Conservation (phyloP, 495 filamentous ascomycete genomes). For the Aspergillus mulundensis region DNA sequence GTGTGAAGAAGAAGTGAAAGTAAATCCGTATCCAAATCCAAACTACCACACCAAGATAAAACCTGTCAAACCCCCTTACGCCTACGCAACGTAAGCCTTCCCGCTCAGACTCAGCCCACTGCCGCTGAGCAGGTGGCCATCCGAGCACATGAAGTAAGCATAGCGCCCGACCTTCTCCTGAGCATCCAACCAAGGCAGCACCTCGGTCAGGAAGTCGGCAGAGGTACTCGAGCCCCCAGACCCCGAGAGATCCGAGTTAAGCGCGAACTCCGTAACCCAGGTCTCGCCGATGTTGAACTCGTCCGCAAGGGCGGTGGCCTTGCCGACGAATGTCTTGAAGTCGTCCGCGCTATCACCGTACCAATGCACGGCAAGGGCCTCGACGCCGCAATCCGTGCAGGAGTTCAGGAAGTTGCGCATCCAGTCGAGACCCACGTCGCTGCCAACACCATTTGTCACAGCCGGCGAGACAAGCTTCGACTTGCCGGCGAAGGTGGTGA, state of each 20-base stretch:
- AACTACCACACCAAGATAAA: background rate
- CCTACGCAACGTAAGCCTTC: slow-evolving; percentile 11
- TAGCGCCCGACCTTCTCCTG: slow-evolving; percentile 66
- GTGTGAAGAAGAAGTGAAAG: background rate
- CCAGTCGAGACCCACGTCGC: slow-evolving; percentile 57
- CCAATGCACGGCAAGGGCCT: slow-evolving; percentile 69
- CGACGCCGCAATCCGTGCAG: slow-evolving; percentile 59
- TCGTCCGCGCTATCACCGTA: slow-evolving; percentile 49
- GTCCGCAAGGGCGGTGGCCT: slow-evolving; percentile 45
- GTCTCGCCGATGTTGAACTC: slow-evolving; percentile 51
- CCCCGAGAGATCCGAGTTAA: slow-evolving; percentile 39
- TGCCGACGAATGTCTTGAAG: slow-evolving; percentile 57
- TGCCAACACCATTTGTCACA: slow-evolving; percentile 63
- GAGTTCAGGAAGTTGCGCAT: slow-evolving; percentile 53
- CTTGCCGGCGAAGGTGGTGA: slow-evolving; percentile 63
- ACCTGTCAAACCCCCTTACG: background rate
- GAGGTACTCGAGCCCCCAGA: slow-evolving; percentile 38
- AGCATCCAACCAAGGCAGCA: slow-evolving; percentile 63
- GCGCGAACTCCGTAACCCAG: slow-evolving; percentile 78
- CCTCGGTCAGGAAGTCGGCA: slow-evolving; percentile 49
- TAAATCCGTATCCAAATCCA: background rate
- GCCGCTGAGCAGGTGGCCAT: slow-evolving; percentile 31
- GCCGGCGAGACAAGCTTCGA: slow-evolving; percentile 69
- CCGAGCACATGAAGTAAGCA: slow-evolving; percentile 70
- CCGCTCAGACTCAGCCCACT: slow-evolving; percentile 8